Conservation (phyloP, 805 yeast genomes). For the Cyberlindnera subsufficiens region DNA sequence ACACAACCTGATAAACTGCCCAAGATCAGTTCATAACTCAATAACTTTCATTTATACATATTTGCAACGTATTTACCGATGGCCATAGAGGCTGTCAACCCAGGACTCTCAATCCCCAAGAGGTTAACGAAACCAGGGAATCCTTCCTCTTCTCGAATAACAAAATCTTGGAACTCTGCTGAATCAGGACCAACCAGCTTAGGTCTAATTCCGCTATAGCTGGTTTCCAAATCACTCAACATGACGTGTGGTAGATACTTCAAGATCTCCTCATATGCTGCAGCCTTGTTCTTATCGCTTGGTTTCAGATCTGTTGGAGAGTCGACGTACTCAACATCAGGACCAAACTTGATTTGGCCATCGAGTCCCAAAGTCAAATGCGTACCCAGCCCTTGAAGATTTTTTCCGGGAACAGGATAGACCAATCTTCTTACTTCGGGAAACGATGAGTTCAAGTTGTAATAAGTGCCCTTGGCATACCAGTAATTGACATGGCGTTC, state of each 20-base stretch:
- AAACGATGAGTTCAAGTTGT: conserved; percentile 41
- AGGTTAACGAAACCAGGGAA: conserved; percentile 75
- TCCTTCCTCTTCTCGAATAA: conserved; percentile 63
- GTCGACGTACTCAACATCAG: conserved; percentile 80
- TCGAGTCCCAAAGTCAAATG: conserved; percentile 82
- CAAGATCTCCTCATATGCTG: conserved; percentile 52
- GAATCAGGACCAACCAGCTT: conserved; percentile 47
- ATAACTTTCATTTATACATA: conserved; percentile 7
- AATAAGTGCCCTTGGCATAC: conserved; percentile 86
- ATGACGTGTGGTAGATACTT: conserved; percentile 61
- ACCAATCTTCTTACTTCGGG: conserved; percentile 52
- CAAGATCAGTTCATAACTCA: conserved; percentile 20
- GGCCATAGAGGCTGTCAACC: conserved; percentile 77
- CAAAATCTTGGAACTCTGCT: conserved; percentile 60
- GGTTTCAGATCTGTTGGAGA: conserved; percentile 42
- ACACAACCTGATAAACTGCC: conserved; percentile 64
- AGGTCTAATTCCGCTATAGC: conserved; percentile 83
- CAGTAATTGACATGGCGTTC: conserved; percentile 51
- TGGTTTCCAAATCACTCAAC: conserved; percentile 47
- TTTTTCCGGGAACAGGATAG: conserved; percentile 76
- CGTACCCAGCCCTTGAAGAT: conserved; percentile 75
- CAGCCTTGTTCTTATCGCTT: conserved; percentile 39
- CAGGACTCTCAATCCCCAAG: conserved; percentile 87
- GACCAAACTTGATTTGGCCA: conserved; percentile 79
- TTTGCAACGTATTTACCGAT: conserved; percentile 66